Conservation (phyloP, 129 eudicot genomes). For the Tagetes erecta region DNA sequence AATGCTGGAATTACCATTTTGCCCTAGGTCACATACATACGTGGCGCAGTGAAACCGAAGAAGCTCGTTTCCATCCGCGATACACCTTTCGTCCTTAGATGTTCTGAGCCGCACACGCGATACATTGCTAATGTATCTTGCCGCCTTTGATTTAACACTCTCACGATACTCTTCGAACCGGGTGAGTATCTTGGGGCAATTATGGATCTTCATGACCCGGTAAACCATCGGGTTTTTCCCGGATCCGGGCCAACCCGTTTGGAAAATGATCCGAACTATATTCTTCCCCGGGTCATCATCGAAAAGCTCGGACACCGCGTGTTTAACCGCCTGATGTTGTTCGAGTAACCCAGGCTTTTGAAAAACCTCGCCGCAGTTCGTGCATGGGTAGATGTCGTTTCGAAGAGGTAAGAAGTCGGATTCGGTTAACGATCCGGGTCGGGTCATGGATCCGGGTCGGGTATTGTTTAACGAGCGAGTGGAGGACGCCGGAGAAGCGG, state of each 20-base stretch:
- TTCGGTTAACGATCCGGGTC: slow-evolving; percentile 34
- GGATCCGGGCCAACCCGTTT: slow-evolving; percentile 67
- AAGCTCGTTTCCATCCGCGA: slow-evolving; percentile 90
- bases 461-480: slow-evolving; percentile 34
- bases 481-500: slow-evolving; percentile 38
- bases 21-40: slow-evolving; percentile 69
- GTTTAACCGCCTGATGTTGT: slow-evolving; percentile 62
- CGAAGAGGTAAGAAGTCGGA: slow-evolving; percentile 47
- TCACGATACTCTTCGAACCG: slow-evolving; percentile 84
- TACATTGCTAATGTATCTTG: slow-evolving; percentile 15
- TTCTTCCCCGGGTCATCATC: slow-evolving; percentile 79
- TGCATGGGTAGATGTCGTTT: slow-evolving; percentile 70
- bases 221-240: slow-evolving; percentile 44
- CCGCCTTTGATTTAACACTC: slow-evolving; percentile 58
- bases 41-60: slow-evolving; percentile 83
- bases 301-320: slow-evolving; percentile 72
- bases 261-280: slow-evolving; percentile 68
- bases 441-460: background rate
- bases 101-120: slow-evolving; percentile 19
- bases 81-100: slow-evolving; percentile 59
- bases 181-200: slow-evolving; percentile 50
- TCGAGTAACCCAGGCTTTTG: slow-evolving; percentile 55
- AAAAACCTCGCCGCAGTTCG: slow-evolving; percentile 74
- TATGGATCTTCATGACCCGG: slow-evolving; percentile 81
- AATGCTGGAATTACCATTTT: slow-evolving; percentile 65